Evolutionary conservation across 495 filamentous ascomycete genomes (phyloP).

Genomic region (Aspergillus conjunctus): DNA sequence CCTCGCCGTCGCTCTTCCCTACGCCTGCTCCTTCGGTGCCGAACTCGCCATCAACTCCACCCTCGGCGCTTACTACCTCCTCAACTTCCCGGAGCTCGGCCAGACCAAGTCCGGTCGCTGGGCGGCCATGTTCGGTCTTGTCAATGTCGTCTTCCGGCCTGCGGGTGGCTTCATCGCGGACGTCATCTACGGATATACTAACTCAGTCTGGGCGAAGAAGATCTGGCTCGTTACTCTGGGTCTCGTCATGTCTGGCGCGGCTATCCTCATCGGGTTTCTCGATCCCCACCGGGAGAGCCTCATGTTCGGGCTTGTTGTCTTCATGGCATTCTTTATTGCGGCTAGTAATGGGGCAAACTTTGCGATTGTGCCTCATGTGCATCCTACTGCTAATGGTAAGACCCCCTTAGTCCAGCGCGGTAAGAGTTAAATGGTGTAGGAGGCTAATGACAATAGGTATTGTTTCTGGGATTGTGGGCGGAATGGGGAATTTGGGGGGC

Average conservation of each 20-base stretch:
- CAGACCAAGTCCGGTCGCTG: conserved; percentile 75
- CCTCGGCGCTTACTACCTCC: conserved; percentile 75
- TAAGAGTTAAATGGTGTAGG: background rate
- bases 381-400: conserved; percentile 73
- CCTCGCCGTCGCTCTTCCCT: conserved; percentile 65
- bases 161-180: conserved; percentile 78
- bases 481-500: conserved; percentile 80
- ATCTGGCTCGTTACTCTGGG: conserved; percentile 64
- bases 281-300: conserved; percentile 60
- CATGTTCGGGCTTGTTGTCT: conserved; percentile 77
- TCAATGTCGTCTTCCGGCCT: conserved; percentile 78
- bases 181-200: conserved; percentile 64
- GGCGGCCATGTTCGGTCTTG: conserved; percentile 89
- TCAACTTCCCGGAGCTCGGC: conserved; percentile 72
- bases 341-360: conserved; percentile 87
- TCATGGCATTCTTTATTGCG: conserved; percentile 79
- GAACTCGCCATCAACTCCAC: conserved; percentile 87
- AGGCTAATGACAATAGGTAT: conserved; percentile 52
- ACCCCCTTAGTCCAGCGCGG: too few relatives aligned
- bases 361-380: conserved; percentile 80
- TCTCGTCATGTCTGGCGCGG: conserved; percentile 63
- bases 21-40: conserved; percentile 83
- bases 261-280: conserved; percentile 68
- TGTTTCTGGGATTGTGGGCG: conserved; percentile 76
- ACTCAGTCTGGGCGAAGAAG: conserved; percentile 77